These are phyloP conservation scores for Salix udensis DNA, from an alignment of 345 rosid genomes.

Conservation along the genomic window DNA sequence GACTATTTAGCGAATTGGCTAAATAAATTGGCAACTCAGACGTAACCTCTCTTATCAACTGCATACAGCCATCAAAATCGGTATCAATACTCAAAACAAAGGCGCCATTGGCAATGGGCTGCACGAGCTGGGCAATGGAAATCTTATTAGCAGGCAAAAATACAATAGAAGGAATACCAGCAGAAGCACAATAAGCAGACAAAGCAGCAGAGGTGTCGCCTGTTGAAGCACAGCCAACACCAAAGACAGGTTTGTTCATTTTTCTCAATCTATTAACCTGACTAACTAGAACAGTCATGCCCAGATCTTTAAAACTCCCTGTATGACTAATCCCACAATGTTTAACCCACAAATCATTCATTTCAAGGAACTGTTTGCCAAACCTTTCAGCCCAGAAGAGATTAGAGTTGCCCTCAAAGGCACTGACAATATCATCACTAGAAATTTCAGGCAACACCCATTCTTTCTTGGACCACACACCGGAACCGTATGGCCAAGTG, in stretches of 20 bases:
- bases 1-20: slow-evolving; percentile 25
- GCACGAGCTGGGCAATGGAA: slow-evolving; percentile 30
- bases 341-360: slow-evolving; percentile 33
- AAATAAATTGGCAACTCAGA: slow-evolving; percentile 26
- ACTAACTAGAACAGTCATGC: slow-evolving; percentile 28
- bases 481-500: slow-evolving; percentile 27
- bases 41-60: slow-evolving; percentile 26
- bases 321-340: slow-evolving; percentile 29
- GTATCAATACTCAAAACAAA: slow-evolving; percentile 30
- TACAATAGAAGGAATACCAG: slow-evolving; percentile 26
- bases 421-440: slow-evolving; percentile 25
- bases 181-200: slow-evolving; percentile 28
- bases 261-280: slow-evolving; percentile 26
- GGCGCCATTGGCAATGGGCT: slow-evolving; percentile 32
- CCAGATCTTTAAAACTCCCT: slow-evolving; percentile 31
- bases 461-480: slow-evolving; percentile 28
- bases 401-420: slow-evolving; percentile 29
- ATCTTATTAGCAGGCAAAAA: slow-evolving; percentile 27
- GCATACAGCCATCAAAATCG: slow-evolving; percentile 29
- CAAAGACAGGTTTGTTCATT: slow-evolving; percentile 27
- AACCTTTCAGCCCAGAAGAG: slow-evolving; percentile 29
- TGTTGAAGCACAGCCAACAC: slow-evolving; percentile 31
- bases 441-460: slow-evolving; percentile 25
- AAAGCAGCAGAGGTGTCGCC: slow-evolving; percentile 30
- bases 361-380: slow-evolving; percentile 19